Conservation (phyloP, 139 green algal species). For the Micractinium conductrix region DNA sequence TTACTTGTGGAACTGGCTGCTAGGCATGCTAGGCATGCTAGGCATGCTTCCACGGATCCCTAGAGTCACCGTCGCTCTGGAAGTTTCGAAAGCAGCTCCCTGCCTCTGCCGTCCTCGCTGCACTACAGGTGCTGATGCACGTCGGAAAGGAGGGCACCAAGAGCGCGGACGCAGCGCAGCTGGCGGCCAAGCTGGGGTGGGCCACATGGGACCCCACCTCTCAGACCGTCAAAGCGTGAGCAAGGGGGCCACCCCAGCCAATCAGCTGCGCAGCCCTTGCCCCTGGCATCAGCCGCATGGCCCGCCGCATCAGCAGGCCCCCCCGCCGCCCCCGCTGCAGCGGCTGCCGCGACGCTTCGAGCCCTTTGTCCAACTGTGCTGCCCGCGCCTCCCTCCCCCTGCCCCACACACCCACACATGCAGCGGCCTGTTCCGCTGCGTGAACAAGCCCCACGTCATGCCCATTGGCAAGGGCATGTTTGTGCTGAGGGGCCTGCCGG, state of each 20-base stretch:
- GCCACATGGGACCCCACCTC: neutral
- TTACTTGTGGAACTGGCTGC: too few relatives aligned
- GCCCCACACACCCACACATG: neutral
- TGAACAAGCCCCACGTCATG: neutral
- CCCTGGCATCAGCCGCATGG: too few relatives aligned
- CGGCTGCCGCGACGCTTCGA: too few relatives aligned
- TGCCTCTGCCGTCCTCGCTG: neutral
- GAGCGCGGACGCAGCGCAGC: neutral
- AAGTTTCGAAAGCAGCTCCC: too few relatives aligned
- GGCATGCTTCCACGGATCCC: too few relatives aligned
- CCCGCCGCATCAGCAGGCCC: too few relatives aligned
- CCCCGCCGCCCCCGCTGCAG: too few relatives aligned
- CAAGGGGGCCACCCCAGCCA: too few relatives aligned
- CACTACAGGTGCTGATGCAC: neutral
- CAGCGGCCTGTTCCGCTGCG: neutral
- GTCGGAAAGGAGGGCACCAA: neutral
- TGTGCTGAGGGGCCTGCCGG: neutral
- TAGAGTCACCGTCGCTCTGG: too few relatives aligned
- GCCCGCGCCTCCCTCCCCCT: neutral
- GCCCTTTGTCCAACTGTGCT: too few relatives aligned
- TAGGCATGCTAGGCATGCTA: too few relatives aligned
- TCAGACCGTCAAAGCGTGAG: neutral
- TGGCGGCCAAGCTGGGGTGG: neutral
- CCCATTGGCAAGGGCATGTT: neutral
- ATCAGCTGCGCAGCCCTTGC: too few relatives aligned